Evolutionary conservation across 179 eudicot species (phyloP).

Genomic region (Carnegiea gigantea): DNA sequence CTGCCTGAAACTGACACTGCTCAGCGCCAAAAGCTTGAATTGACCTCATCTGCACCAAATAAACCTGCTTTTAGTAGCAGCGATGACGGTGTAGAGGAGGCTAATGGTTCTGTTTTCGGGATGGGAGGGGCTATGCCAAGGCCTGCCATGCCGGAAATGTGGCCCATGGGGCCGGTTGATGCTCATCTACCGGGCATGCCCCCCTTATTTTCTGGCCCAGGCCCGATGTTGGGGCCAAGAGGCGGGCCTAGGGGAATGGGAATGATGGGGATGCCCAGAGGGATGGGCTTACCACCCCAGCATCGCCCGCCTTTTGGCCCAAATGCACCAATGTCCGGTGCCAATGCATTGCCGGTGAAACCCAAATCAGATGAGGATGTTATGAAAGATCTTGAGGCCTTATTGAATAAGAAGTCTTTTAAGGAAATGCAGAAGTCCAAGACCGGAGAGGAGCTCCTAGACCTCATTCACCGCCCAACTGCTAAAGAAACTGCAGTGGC

Average conservation of each 20-base stretch:
- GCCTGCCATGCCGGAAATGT: conserved; percentile 50
- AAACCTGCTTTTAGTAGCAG: conserved; percentile 14
- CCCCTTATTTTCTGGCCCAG: conserved; percentile 43
- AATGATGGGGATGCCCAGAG: conserved; percentile 50
- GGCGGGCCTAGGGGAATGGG: conserved; percentile 44
- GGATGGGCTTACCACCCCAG: conserved; percentile 54
- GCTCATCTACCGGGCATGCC: conserved; percentile 36
- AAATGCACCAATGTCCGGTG: conserved; percentile 26
- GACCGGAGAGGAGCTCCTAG: conserved; percentile 89
- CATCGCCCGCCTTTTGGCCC: conserved; percentile 54
- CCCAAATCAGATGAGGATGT: conserved; percentile 77
- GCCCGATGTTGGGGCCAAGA: conserved; percentile 33
- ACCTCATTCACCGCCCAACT: conserved; percentile 84
- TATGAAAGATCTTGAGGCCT: conserved; percentile 83
- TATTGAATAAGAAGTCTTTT: conserved; percentile 79
- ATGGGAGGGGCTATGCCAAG: conserved; percentile 41
- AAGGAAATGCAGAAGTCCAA: conserved; percentile 87
- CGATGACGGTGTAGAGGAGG: conserved; percentile 23
- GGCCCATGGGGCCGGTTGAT: conserved; percentile 53
- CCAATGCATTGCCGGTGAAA: conserved; percentile 33
- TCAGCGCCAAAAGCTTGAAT: conserved; percentile 35
- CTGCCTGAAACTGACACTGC: conserved; percentile 46
- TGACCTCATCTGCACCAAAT: conserved; percentile 25
- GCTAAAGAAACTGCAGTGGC: conserved; percentile 86
- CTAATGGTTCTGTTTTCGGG: conserved; percentile 31